Evolutionary conservation across 768 basidiomycete genomes (phyloP), one percentile per base, ranked within the genome.

Genomic region (Leccinum sublutescens): DNA sequence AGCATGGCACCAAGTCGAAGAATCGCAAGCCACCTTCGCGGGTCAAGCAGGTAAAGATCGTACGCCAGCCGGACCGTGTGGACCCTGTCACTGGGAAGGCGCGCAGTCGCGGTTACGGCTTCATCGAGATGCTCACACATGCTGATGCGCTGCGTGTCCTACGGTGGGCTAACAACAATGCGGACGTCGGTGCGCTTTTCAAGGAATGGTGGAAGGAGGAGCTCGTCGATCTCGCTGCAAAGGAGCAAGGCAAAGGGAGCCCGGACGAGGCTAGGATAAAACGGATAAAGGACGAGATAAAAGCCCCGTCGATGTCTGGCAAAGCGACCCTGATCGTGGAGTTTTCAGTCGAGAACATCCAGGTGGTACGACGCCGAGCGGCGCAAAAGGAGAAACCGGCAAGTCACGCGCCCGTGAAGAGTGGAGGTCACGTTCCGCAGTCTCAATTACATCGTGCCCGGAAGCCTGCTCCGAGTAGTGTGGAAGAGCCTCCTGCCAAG

Each of bases 331-430:
- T 97, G 61, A 88, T 96, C 66, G 85, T 94, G n/a, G 95, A 98
- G 75, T 97, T 97, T 74, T 95, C 93, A 43, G 93, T 98, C 53
- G 95, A 98, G 77, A 98, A 98, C 68, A 78, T 92, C 19, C 90
- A 94, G 74, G 93, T 95, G 31, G 87, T 95, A 40, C 89, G 89
- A 62, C 79, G 93, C 57, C 79, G 94, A 66, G 79, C 80, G 40
- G 81, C 84, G 2, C 78, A 78, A 56, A 80, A 79, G 54, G 79
- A 76, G 48, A 78, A 75, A 52, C 56, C 60, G 47, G 65, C 56
- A 17, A 52, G 66, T 60, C 45, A 17, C 7, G 8, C n/a, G 29
- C 5, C 25, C 0, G 10, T 21, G 31, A 43, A 8, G 29, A 15
- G 33, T 29, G 23, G 21, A n/a, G 19, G 55, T 53, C 21, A 5